Percentiles rank a stretch among this genome's conserved stretches.
phyloP scores from a whole-genome alignment of 495 filamentous ascomycete species.

The Aspergillus leporis region DNA sequence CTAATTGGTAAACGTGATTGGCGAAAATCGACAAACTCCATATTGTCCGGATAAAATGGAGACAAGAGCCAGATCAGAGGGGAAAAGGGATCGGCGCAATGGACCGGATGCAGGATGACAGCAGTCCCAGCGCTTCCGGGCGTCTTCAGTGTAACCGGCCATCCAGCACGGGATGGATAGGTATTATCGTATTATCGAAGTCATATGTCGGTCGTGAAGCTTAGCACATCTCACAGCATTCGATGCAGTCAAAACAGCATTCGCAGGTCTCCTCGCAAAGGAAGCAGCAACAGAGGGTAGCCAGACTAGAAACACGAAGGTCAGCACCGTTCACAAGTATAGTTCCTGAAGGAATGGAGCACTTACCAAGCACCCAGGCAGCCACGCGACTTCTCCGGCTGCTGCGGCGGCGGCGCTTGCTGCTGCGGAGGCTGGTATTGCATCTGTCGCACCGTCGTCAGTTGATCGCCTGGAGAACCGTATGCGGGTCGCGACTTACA shows the following conservation, averaged over 20 bases:
- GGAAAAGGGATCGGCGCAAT: not conserved
- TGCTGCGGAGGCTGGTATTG: conserved; percentile 26
- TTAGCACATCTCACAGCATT: conserved; percentile 59
- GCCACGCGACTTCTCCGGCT: conserved; percentile 47
- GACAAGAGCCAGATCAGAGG: not conserved
- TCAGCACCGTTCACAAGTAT: conserved; percentile 13
- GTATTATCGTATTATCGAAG: conserved; percentile 15
- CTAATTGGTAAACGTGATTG: not conserved
- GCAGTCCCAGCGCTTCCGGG: conserved; percentile 10
- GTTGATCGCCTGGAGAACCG: not conserved
- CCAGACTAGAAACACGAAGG: conserved; percentile 46
- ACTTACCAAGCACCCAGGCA: conserved; percentile 63
- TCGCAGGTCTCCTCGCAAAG: conserved; percentile 78
- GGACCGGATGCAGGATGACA: not conserved
- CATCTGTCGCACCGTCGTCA: conserved; percentile 12
- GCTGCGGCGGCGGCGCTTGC: conserved; percentile 53
- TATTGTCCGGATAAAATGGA: not conserved
- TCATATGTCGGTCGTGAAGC: conserved; percentile 17
- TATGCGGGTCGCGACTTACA: conserved; percentile 21
- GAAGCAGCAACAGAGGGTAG: conserved; percentile 74
- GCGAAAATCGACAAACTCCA: not conserved
- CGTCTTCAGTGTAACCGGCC: conserved; percentile 7
- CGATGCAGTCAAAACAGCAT: conserved; percentile 70
- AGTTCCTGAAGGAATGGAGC: conserved; percentile 1
- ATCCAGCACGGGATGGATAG: conserved; percentile 7